Evolutionary conservation across 371 early-diverging fungal species (phyloP).

Genomic region (Apophysomyces ossiformis): DNA sequence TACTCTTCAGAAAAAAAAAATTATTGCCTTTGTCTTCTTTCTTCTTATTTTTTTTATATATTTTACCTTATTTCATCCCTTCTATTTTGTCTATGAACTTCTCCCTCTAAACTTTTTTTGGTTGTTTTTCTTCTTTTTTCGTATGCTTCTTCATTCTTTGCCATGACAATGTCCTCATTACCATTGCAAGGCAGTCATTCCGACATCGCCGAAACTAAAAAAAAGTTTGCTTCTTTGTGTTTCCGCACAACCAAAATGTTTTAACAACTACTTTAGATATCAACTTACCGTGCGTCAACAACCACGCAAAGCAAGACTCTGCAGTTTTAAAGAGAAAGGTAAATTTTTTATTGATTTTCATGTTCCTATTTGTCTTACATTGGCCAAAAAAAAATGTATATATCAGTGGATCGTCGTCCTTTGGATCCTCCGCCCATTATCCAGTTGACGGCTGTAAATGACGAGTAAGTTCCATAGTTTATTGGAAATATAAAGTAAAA

Average conservation of each 20-base stretch:
- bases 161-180: constrained; percentile 21
- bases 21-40: too few relatives aligned
- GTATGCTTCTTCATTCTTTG: constrained; percentile 9
- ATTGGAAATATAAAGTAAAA: constrained; percentile 25
- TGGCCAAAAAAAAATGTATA: neutral
- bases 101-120: constrained; percentile 6
- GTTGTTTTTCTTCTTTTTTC: neutral
- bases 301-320: constrained; percentile 56
- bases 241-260: neutral
- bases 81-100: neutral
- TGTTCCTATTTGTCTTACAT: neutral
- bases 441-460: constrained; percentile 26
- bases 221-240: constrained; percentile 22
- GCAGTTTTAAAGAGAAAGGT: constrained; percentile 64
- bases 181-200: constrained; percentile 18
- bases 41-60: too few relatives aligned
- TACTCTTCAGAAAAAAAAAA: neutral
- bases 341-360: neutral
- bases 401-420: constrained; percentile 53
- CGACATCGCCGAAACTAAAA: constrained; percentile 14
- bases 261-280: constrained; percentile 9
- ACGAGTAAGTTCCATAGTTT: constrained; percentile 22
- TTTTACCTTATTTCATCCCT: constrained; percentile 9
- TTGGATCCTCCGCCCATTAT: constrained; percentile 58
- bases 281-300: constrained; percentile 53